Percentiles rank a stretch among this genome's conserved stretches.
Conservation (phyloP, 139 green algal genomes). For the Raphidocelis subcapitata region DNA sequence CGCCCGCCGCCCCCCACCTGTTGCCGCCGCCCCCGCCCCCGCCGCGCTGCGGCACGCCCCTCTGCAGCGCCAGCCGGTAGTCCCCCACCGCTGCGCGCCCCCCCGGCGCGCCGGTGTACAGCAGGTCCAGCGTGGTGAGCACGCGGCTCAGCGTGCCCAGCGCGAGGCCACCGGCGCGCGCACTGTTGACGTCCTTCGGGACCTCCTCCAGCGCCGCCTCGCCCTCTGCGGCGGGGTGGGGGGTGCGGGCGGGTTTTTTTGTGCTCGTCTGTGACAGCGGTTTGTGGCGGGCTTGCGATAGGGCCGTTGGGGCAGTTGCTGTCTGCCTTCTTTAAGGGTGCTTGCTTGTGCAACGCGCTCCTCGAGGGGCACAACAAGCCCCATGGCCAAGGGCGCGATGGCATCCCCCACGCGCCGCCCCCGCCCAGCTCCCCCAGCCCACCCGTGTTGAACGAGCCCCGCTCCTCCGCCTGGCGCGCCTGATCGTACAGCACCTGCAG, state of each 20-base stretch:
- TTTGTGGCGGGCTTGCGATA: too few relatives aligned
- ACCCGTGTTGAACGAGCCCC: slow-evolving; percentile 44
- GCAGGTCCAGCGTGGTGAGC: slow-evolving; percentile 63
- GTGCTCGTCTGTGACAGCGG: too few relatives aligned
- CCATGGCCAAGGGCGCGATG: too few relatives aligned
- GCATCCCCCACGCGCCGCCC: too few relatives aligned
- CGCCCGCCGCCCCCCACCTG: neutral
- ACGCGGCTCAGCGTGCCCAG: slow-evolving; percentile 65
- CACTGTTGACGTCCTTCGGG: slow-evolving; percentile 22
- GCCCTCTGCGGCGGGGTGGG: slow-evolving; percentile 36
- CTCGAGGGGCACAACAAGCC: too few relatives aligned
- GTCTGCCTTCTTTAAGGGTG: too few relatives aligned
- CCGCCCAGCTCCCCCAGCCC: too few relatives aligned
- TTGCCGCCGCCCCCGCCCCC: neutral
- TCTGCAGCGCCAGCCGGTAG: slow-evolving; percentile 65
- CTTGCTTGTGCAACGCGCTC: too few relatives aligned
- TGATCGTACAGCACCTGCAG: slow-evolving; percentile 30
- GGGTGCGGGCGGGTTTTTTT: too few relatives aligned
- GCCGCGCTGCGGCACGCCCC: slow-evolving; percentile 26
- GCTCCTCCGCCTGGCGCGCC: slow-evolving; percentile 44
- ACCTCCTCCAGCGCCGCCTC: slow-evolving; percentile 35
- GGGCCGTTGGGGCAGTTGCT: too few relatives aligned
- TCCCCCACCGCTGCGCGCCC: slow-evolving; percentile 38
- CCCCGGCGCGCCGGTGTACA: slow-evolving; percentile 50
- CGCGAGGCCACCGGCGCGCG: slow-evolving; percentile 41